Evolutionary conservation across 441 rosid species (phyloP).

Genomic region (Gossypium davidsonii): DNA sequence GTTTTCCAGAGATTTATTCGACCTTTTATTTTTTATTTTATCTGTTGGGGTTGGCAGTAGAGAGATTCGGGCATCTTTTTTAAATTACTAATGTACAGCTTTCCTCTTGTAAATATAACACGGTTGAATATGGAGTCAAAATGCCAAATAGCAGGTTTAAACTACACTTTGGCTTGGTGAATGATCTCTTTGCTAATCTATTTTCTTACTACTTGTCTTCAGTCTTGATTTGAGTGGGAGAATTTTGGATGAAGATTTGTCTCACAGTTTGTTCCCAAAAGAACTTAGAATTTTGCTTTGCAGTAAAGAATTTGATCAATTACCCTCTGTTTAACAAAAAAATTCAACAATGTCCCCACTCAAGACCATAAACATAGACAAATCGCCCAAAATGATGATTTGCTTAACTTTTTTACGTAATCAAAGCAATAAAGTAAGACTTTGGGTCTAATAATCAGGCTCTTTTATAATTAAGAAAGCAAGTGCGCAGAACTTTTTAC

Average conservation of each 20-base stretch:
- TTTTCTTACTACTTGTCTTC: not conserved
- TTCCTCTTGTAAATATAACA: constrained; percentile 12
- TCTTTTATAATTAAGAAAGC: not conserved
- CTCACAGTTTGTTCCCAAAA: not conserved
- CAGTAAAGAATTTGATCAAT: not conserved
- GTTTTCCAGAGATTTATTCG: not conserved
- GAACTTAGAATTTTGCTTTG: not conserved
- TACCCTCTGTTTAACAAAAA: not conserved
- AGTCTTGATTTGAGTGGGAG: not conserved
- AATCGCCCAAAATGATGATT: not conserved
- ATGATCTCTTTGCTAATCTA: not conserved
- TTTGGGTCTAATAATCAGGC: not conserved
- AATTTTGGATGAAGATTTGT: not conserved
- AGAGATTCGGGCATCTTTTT: not conserved
- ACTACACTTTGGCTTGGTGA: not conserved
- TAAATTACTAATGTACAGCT: not conserved
- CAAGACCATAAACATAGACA: not conserved
- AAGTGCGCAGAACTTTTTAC: not conserved
- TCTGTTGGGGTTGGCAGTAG: constrained; percentile 6
- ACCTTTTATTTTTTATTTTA: not conserved
- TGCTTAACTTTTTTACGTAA: not conserved
- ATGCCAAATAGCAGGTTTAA: constrained; percentile 3
- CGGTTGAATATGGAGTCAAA: not conserved
- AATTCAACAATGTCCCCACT: not conserved
- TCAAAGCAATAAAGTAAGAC: not conserved